Base-by-base conservation (phyloP, 371 early-diverging fungal genomes). In the Mucor irregularis region DNA sequence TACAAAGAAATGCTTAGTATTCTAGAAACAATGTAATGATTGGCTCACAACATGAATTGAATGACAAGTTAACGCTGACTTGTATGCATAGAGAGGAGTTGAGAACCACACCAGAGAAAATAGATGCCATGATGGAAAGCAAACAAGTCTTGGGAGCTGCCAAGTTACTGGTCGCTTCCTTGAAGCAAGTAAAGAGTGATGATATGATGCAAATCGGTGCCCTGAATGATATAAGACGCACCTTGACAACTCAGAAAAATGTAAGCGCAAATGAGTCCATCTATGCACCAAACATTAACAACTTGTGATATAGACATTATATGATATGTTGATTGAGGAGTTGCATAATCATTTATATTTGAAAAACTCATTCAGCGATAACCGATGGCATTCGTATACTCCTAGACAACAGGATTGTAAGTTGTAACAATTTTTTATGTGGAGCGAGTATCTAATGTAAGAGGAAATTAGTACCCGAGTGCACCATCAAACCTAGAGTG, bases 281-380 rank as follows among this genome's bases (percentile, higher is more conserved):
- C n/a, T 6, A 13, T 43, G 17, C 14, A 25, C 8, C 11, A 5
- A 0, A 11, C 9, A 16, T 26, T 26, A 25, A n/a, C 16, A 11
- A 45, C 26, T n/a, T 1, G 29, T 21, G 4, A 22, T 21, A 10
- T 71, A 90, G 90, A 66, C 72, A 2, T 51, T 94, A 19, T 84
- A 90, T 40, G 94, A 95, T 53, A 66, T 83, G 9, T 65, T 96
- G 5, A 84, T 94, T 46, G 96, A 95, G 56, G 96, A 97, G 60
- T 78, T 97, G 9, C 94, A 95, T 56, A 92, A 87, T 60, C 95
- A 96, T 68, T 56, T 96, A 4, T 97, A 97, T 71, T 72, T 97
- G 7, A 96, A 95, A 63, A 94, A 87, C 50, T 73, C 82, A 1
- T 82, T 80, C 42, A 79, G 84, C 37, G 85, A 83, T 61, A 84